These are phyloP conservation scores for Mytilinidion resinicola DNA, from an alignment of 495 filamentous ascomycete genomes.

Conservation along the genomic window DNA sequence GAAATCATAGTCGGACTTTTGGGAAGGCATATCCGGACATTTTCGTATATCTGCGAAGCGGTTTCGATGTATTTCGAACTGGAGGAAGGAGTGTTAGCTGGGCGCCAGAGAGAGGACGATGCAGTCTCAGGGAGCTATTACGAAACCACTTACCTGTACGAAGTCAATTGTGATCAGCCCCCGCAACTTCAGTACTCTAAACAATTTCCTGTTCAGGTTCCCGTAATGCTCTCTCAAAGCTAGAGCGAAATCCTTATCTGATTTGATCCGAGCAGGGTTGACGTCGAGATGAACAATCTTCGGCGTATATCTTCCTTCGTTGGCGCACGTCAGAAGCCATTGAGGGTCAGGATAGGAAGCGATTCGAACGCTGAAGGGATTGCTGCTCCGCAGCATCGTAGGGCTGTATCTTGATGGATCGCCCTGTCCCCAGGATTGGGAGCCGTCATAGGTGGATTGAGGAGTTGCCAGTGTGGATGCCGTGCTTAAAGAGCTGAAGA, in stretches of 20 bases:
- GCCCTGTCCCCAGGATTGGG: conserved; percentile 14
- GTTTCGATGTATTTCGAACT: conserved; percentile 38
- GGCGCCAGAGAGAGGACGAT: neutral
- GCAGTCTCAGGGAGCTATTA: neutral
- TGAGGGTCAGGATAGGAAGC: conserved; percentile 10
- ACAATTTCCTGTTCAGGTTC: conserved; percentile 28
- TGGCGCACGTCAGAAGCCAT: conserved; percentile 30
- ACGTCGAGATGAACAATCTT: conserved; percentile 28
- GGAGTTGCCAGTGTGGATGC: conserved; percentile 23
- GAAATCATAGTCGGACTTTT: conserved; percentile 34
- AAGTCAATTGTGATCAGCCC: conserved; percentile 36
- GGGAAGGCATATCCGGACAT: conserved; percentile 32
- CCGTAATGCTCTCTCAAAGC: conserved; percentile 31
- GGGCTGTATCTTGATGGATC: conserved; percentile 22
- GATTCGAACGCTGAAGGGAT: conserved; percentile 17
- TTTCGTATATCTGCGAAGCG: conserved; percentile 36
- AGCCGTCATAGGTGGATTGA: conserved; percentile 17
- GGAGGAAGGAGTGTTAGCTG: neutral
- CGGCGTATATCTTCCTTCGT: conserved; percentile 32
- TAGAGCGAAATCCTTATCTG: conserved; percentile 32
- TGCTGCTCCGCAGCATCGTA: conserved; percentile 7
- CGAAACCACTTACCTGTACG: conserved; percentile 24
- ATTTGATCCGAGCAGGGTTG: conserved; percentile 18
- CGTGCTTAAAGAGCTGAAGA: conserved; percentile 17
- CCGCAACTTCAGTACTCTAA: conserved; percentile 25